Evolutionary conservation across 2,329 filamentous ascomycete species (phyloP), one percentile per base, ranked within the genome.

Genomic region (Erysiphe pulchra): DNA sequence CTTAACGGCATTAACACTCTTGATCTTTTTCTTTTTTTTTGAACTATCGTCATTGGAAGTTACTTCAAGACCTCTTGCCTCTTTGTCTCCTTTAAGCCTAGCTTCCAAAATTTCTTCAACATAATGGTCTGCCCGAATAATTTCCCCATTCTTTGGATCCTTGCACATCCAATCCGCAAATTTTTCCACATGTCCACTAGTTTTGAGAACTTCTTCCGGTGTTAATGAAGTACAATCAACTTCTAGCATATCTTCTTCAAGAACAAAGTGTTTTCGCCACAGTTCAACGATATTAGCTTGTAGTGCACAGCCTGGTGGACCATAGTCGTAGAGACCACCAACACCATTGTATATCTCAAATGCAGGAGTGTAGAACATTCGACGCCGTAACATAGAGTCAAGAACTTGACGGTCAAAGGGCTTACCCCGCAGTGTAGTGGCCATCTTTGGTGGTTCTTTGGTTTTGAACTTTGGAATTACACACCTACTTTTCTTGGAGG

Each of bases 81-180:
- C 79, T 67, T 90, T 90, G 66, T 95, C 77, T 45, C 83, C 85
- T 63, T 86, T 87, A 50, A 98, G 65, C 36, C 90, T 73, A 42
- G 74, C 68, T 67, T 94, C 86, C 45, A 98, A 73, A 34, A 94
- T 77, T 56, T 92, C 83, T 69, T 95, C 86, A 53, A 98, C 86
- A 56, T 95, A 74, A 66, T 98, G 90, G 60, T 98, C 90, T 48
- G 90, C 85, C 54, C 90, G 77, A 60, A 98, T 76, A 58, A 94
- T 93, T 62, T 98, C 90, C 60, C 90, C 90, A 56, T 80, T 93
- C 71, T 92, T 92, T 51, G 87, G 84, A 62, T 98, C 90, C 64
- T 92, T 93, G 76, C 83, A 93, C 86, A 95, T 94, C 83, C 82
- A 95, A 62, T 95, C 87, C 13, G 56, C 57, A 47, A 95, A 95